Conservation (phyloP, 345 rosid species). For the Citrus reticulata region DNA sequence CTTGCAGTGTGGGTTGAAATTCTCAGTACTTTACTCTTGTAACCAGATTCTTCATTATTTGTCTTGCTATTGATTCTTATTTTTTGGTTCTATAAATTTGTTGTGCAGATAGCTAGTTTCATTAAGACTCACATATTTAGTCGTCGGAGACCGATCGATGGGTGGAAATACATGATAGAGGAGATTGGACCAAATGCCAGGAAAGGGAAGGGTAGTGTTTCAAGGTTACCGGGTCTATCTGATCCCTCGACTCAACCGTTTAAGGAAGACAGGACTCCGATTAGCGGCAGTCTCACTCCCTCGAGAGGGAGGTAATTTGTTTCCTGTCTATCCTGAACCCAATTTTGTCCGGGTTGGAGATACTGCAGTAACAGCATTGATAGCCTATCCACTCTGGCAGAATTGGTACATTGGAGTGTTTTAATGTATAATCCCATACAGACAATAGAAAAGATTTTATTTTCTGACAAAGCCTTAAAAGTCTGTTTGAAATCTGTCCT, state of each 20-base stretch:
- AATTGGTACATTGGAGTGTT: not conserved
- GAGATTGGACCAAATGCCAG: slow-evolving; percentile 95
- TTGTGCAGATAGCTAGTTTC: slow-evolving; percentile 87
- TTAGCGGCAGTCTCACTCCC: slow-evolving; percentile 24
- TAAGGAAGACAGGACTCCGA: slow-evolving; percentile 55
- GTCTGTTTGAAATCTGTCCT: not conserved
- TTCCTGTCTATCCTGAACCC: not conserved
- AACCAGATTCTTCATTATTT: not conserved
- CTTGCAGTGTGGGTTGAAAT: not conserved
- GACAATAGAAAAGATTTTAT: not conserved
- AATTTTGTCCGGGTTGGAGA: not conserved
- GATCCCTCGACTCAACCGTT: slow-evolving; percentile 84
- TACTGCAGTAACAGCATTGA: not conserved
- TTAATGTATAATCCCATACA: not conserved
- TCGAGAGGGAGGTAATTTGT: slow-evolving; percentile 37
- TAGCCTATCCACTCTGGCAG: not conserved
- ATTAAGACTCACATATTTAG: slow-evolving; percentile 92
- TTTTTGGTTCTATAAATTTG: slow-evolving; percentile 1
- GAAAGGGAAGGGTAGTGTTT: slow-evolving; percentile 87
- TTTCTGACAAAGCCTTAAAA: not conserved
- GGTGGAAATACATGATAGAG: slow-evolving; percentile 97
- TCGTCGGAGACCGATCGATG: slow-evolving; percentile 92
- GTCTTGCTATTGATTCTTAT: not conserved
- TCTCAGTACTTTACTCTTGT: not conserved
- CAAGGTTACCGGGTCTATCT: slow-evolving; percentile 76